Evolutionary conservation across 495 filamentous ascomycete genomes (phyloP), one percentile per base, ranked within the genome.

Genomic region (Amniculicola lignicola): DNA sequence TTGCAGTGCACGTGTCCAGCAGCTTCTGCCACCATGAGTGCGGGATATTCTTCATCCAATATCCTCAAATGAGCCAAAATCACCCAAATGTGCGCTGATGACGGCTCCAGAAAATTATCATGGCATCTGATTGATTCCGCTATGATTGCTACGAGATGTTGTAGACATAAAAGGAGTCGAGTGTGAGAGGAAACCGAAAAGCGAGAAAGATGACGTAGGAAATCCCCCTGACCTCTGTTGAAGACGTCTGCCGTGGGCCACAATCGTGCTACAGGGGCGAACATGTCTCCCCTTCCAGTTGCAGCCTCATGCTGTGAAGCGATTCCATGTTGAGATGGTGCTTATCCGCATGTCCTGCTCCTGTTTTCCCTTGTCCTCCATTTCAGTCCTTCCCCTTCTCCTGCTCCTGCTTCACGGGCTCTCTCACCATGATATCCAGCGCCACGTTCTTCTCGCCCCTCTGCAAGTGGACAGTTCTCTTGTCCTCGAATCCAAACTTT

Each of bases 341-440:
- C 40, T 31, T 40, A 1, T 23, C 36, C 23, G 3, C 25, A 12
- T 31, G n/a, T n/a, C 29, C 7, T 33, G 7, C 43, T 14, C 21
- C 29, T 45, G 45, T 31, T 27, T 40, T 35, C 40, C 23, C 36
- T 28, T 51, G n/a, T 28, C 27, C 27, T 18, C 45, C 19, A 15
- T 21, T 39, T 33, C 48, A 22, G 11, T 48, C 42, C 50, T 33
- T 27, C 43, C 6, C 31, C 18, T 50, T 38, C 38, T 23, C 19
- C 41, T 54, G 44, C 48, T 50, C 60, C 11, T 18, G 7, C 11
- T 33, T 27, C 14, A 43, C 56, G 27, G 86, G 81, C 68, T 87
- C 80, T 41, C 87, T 75, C 37, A 88, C 82, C 88, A 92, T 92
- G 73, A 88, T 83, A 63, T 82, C 83, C 60, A 92, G 69, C 46